Evolutionary conservation across 169 alveolate genomes (phyloP), one percentile per base, ranked within the genome.

Genomic region (Babesia bigemina): DNA sequence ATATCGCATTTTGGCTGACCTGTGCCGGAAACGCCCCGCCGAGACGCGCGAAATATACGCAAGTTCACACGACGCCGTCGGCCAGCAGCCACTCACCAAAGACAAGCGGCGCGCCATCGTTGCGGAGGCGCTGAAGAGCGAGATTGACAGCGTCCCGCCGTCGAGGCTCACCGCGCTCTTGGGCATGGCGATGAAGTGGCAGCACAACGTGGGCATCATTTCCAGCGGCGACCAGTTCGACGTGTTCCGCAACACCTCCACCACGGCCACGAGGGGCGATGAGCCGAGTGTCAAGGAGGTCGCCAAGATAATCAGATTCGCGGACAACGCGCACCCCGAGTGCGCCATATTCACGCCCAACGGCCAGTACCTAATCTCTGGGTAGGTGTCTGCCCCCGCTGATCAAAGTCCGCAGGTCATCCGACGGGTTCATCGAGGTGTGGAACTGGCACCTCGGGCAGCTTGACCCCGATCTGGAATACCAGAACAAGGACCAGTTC

Each of bases 351-450:
- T 90, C 70, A 88, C 96, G 10, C 94, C 94, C 16, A 92, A 81
- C 29, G 94, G 94, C 44, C 94, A 91, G 75, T 84, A 86, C 60
- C 75, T 91, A 48, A 92, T 89, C 26, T 79, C 95, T 19, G 96
- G 96, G 61, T 79, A 79, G 4, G 85, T 56, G 3, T 26, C 9
- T 10, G 12, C 2, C 16, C 39, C 12, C 53, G 26, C n/a, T 12
- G 0, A 28, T 45, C 72, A 26, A 8, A 19, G 17, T 6, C 16
- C 26, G 33, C 45, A 79, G 88, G 47, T 87, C 95, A 4, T 85
- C 92, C 47, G 96, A 93, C 69, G 96, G 96, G 2, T 90, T 93
- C 73, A 91, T 93, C 52, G 96, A 93, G 70, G 92, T 93, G 56
- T 93, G 96, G 96, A 88, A 91, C 74, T 89, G 93, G 92, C 69